Base-by-base conservation (phyloP, 139 green algal species). In the Chloropicon primus region DNA sequence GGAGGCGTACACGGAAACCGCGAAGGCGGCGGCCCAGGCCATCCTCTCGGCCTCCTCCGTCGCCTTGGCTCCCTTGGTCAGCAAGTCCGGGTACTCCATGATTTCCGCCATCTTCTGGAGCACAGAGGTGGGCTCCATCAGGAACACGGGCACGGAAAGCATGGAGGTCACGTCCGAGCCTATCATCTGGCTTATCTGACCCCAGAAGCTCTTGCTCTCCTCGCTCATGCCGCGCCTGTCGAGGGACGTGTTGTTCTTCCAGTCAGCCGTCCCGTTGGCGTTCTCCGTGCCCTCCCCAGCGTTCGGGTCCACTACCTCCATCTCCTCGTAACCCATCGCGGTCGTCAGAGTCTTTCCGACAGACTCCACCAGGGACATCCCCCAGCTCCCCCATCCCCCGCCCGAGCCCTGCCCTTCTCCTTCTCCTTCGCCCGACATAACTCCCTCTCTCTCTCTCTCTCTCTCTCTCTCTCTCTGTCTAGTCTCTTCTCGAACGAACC, bases 21-120 rank as follows among this genome's bases (percentile, higher is more conserved):
- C 90, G 85, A 94, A 98, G 0, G 89, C 92, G n/a, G 87, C 88
- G 28, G 97, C 86, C 82, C 81, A 90, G 0, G 92, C 92, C 73
- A 96, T 81, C 82, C 90, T 96, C 84, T 91, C 41, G 10, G 41
- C 41, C 10, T 62, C 41, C 41, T 94, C 87, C 0, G 81, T 87
- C 10, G 71, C 71, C 41, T 62, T 62, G 71, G 92, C 86, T 2
- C 94, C 95, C 71, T 85, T 82, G 77, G 97, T 94, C 25, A 99
- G 87, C 26, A 92, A 77, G 1, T 97, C 85, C 21, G 88, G 92
- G 86, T 99, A 97, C 87, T 99, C 94, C 93, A 98, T 97, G 73
- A 98, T 94, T 80, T 99, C 94, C 0, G 90, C 88, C 83, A 97
- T 94, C 80, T 96, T 97, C 84, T 99, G 95, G 54, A 97, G 87